A percentile compares a stretch with the other conserved stretches of the same genome.
Evolutionary conservation across 2,329 filamentous ascomycete genomes (phyloP).

Genomic region (Lasiodiplodia gonubiensis): DNA sequence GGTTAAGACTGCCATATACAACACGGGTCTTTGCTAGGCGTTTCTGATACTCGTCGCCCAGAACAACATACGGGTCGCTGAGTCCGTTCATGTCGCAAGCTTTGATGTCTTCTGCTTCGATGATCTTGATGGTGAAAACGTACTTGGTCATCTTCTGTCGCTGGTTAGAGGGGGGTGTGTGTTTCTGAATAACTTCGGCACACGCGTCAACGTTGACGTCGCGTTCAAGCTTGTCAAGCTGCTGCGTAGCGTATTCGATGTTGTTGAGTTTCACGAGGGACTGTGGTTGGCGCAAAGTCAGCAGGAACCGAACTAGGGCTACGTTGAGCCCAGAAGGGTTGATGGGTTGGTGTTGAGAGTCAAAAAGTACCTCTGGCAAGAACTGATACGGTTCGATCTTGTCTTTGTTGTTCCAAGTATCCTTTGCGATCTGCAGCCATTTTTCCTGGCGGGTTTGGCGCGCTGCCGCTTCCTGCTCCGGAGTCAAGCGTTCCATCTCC

Average conservation of each 20-base stretch:
- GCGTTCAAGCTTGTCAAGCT: conserved; percentile 87
- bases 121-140: conserved; percentile 98
- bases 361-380: conserved; percentile 75
- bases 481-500: conserved; percentile 92
- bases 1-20: conserved; percentile 87
- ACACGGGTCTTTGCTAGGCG: conserved; percentile 92
- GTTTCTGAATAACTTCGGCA: conserved; percentile 77
- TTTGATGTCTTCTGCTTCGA: conserved; percentile 96
- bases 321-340: not conserved
- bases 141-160: conserved; percentile 79
- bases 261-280: conserved; percentile 98
- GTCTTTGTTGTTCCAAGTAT: conserved; percentile 89
- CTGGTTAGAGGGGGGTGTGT: conserved; percentile 73
- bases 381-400: conserved; percentile 97
- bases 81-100: conserved; percentile 94
- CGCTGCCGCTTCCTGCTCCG: conserved; percentile 80
- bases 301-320: not conserved
- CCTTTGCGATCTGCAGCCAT: conserved; percentile 90
- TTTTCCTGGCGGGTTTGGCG: conserved; percentile 87
- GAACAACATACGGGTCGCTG: conserved; percentile 95
- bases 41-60: conserved; percentile 97
- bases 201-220: conserved; percentile 91
- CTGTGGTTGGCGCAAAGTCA: conserved; percentile 52
- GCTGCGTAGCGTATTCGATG: conserved; percentile 90
- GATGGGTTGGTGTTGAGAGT: not conserved